Evolutionary conservation across 192 early-diverging fungal genomes (phyloP).

Genomic region (Entophlyctis luteolus): DNA sequence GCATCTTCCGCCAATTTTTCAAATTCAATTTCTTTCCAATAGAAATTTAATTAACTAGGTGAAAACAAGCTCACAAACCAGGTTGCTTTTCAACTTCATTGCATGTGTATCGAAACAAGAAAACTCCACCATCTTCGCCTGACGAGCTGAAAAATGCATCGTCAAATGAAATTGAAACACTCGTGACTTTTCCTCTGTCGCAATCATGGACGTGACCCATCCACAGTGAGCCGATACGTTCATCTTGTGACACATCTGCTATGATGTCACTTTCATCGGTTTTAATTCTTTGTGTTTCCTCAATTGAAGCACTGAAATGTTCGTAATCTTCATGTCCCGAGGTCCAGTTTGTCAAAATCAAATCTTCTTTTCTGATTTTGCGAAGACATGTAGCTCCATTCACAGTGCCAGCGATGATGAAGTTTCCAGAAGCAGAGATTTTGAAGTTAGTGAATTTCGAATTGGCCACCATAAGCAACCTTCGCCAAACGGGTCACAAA

Average conservation of each 20-base stretch:
- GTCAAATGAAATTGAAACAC: slow-evolving; percentile 46
- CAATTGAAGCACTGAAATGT: slow-evolving; percentile 36
- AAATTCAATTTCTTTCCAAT: too few relatives aligned
- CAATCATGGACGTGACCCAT: slow-evolving; percentile 52
- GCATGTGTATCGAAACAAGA: slow-evolving; percentile 40
- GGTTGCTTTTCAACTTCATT: slow-evolving; percentile 37
- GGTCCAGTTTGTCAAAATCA: slow-evolving; percentile 39
- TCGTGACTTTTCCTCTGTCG: slow-evolving; percentile 37
- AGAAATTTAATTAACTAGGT: too few relatives aligned
- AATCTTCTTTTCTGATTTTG: slow-evolving; percentile 44
- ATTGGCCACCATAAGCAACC: slow-evolving; percentile 41
- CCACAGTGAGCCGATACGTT: slow-evolving; percentile 47
- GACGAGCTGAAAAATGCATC: slow-evolving; percentile 46
- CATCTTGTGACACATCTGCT: slow-evolving; percentile 12
- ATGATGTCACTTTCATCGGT: neutral
- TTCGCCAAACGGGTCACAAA: slow-evolving; percentile 1
- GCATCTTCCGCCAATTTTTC: slow-evolving; percentile 13
- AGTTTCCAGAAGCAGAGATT: slow-evolving; percentile 41
- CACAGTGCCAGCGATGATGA: slow-evolving; percentile 38
- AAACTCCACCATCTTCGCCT: slow-evolving; percentile 55
- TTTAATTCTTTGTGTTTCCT: slow-evolving; percentile 15
- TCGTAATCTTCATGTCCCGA: slow-evolving; percentile 42
- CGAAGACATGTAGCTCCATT: slow-evolving; percentile 45
- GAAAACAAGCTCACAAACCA: too few relatives aligned
- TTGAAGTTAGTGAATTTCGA: slow-evolving; percentile 35